Percentiles rank a stretch among this genome's conserved stretches.
Conservation (phyloP, 805 yeast genomes). For the Candida ascalaphidarum region DNA sequence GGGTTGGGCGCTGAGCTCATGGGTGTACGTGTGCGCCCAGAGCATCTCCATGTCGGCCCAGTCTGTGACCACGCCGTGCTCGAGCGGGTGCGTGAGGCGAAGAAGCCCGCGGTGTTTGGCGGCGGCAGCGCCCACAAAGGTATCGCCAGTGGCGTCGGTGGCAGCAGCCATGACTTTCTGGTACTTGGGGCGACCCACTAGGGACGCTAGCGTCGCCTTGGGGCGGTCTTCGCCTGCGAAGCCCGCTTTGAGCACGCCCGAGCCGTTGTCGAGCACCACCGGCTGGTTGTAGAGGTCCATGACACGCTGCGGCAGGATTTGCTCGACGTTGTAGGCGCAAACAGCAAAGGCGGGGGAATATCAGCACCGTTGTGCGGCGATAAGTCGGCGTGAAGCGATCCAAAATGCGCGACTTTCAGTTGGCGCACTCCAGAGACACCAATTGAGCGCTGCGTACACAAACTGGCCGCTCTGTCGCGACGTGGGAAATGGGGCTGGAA, state of each 20-base stretch:
- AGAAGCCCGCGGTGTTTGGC: slow-evolving; percentile 74
- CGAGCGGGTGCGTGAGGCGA: slow-evolving; percentile 60
- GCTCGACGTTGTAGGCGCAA: too few relatives aligned
- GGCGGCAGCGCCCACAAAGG: slow-evolving; percentile 70
- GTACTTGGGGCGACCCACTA: slow-evolving; percentile 80
- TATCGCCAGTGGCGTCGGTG: slow-evolving; percentile 9
- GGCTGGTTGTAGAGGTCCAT: slow-evolving; percentile 37
- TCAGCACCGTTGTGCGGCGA: too few relatives aligned
- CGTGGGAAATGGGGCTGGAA: too few relatives aligned
- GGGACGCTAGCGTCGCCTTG: slow-evolving; percentile 49
- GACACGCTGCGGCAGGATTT: too few relatives aligned
- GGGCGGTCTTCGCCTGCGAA: slow-evolving; percentile 91
- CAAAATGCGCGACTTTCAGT: too few relatives aligned
- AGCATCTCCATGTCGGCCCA: slow-evolving; percentile 84
- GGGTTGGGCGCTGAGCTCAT: slow-evolving; percentile 46
- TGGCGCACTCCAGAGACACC: too few relatives aligned
- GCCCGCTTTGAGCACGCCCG: slow-evolving; percentile 81
- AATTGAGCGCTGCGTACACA: too few relatives aligned
- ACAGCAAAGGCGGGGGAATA: too few relatives aligned
- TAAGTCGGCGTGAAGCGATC: too few relatives aligned
- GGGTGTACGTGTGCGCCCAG: slow-evolving; percentile 63
- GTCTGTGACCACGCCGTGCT: slow-evolving; percentile 68
- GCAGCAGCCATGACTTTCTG: slow-evolving; percentile 66
- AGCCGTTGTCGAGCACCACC: slow-evolving; percentile 51
- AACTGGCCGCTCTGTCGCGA: too few relatives aligned